These are phyloP conservation scores for Linnemannia exigua DNA, from an alignment of 192 early-diverging fungal genomes.

Conservation along the genomic window DNA sequence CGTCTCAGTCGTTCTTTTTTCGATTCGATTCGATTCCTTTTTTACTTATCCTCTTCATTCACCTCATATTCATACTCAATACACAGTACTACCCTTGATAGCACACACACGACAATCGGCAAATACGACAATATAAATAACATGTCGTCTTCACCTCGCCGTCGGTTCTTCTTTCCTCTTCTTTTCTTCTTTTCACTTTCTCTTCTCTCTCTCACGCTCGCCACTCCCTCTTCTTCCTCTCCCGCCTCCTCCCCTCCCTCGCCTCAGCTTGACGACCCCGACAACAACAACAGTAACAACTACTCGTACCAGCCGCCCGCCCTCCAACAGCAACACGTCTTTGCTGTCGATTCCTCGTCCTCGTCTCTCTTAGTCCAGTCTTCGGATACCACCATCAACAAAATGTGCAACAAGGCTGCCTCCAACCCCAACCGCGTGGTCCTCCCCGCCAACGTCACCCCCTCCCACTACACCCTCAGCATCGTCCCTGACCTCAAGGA, in stretches of 20 bases:
- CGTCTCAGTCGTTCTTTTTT: neutral
- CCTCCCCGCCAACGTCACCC: constrained; percentile 87
- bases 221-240: constrained; percentile 13
- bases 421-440: constrained; percentile 71
- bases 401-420: constrained; percentile 54
- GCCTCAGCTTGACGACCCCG: constrained; percentile 17
- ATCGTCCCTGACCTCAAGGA: constrained; percentile 84
- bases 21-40: constrained; percentile 11
- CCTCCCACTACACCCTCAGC: constrained; percentile 83
- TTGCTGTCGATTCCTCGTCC: constrained; percentile 13
- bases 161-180: constrained; percentile 14
- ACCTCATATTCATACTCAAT: neutral
- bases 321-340: constrained; percentile 33
- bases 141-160: neutral
- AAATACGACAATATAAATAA: neutral
- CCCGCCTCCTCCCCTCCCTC: constrained; percentile 11
- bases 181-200: neutral
- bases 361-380: neutral
- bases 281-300: constrained; percentile 14
- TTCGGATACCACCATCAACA: neutral
- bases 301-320: constrained; percentile 17
- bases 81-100: neutral
- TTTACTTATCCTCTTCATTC: neutral
- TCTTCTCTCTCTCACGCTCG: constrained; percentile 14
- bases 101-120: neutral